These are phyloP conservation scores for Annulohypoxylon maeteangense DNA, from an alignment of 495 filamentous ascomycete genomes.

Conservation along the genomic window DNA sequence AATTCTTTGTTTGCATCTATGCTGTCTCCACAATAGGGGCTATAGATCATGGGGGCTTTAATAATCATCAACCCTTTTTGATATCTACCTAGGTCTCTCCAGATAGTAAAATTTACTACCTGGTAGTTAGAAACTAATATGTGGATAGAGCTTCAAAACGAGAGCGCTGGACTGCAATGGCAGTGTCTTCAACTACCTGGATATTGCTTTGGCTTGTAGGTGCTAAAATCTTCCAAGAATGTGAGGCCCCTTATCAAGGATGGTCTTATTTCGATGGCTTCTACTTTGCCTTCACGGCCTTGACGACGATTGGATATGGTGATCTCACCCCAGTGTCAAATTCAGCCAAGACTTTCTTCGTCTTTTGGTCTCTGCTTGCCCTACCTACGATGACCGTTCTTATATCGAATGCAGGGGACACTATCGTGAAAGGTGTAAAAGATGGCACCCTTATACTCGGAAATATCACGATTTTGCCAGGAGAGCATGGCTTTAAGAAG, in stretches of 20 bases:
- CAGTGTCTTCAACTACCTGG: conserved; percentile 70
- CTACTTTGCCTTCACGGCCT: conserved; percentile 82
- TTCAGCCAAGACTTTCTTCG: conserved; percentile 81
- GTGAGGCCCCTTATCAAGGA: conserved; percentile 55
- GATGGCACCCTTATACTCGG: conserved; percentile 77
- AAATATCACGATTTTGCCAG: conserved; percentile 79
- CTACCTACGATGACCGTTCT: conserved; percentile 85
- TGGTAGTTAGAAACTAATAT: conserved; percentile 12
- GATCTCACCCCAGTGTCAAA: conserved; percentile 77
- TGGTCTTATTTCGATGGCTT: conserved; percentile 86
- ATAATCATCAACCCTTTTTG: not conserved
- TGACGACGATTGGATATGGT: conserved; percentile 89
- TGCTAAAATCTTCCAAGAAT: conserved; percentile 73
- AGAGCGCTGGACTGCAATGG: conserved; percentile 75
- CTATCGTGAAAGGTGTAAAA: conserved; percentile 74
- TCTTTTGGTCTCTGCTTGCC: conserved; percentile 89
- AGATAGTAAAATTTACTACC: not conserved
- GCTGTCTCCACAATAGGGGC: not conserved
- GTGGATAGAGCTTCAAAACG: conserved; percentile 60
- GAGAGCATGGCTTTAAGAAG: conserved; percentile 64
- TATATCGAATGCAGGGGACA: conserved; percentile 85
- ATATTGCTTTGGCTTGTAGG: conserved; percentile 82
- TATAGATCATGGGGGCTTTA: not conserved
- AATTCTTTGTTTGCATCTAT: not conserved
- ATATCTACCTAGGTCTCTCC: not conserved